Evolutionary conservation across 2,329 filamentous ascomycete species (phyloP), one percentile per base, ranked within the genome.

Genomic region (Periconia digitata): DNA sequence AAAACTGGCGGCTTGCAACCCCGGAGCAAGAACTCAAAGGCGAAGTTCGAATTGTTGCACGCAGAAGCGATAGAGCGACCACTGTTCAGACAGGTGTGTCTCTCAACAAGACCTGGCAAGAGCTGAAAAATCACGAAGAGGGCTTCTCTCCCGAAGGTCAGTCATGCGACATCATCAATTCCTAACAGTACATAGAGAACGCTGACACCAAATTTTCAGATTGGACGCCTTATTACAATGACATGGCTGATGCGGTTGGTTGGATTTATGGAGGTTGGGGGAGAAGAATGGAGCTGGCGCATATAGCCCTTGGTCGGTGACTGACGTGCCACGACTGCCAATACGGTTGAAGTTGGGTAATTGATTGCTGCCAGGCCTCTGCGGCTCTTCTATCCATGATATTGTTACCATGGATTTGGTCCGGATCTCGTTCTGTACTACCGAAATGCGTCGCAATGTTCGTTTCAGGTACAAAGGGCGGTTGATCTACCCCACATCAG

Each of bases 201-300:
- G 29, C 44, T 50, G 27, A 50, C 37, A 16, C 12, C 2, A n/a
- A 16, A 32, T 15, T 1, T 16, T 16, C 41, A 69, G 67, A 61
- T 47, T 70, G 66, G 66, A 56, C 36, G 10, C 66, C 67, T 1
- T 70, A 70, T 39, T 55, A 67, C 44, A 59, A 69, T 42, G 63
- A 70, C 43, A 67, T 66, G 63, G 63, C 66, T 5, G 67, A 70
- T 47, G 66, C 66, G 12, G 58, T 66, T 21, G 63, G 62, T 2
- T 70, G 67, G 67, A 55, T 70, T 12, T 70, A 70, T 43, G 66
- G 66, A 6, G 67, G 66, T 8, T 66, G 60, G 55, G 60, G 62
- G 3, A 52, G 63, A 40, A 53, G 67, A 20, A 63, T 64, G 56
- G 59, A 67, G 36, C 50, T 69, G 17, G 66, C 67, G 13, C 57